A percentile compares a stretch with the other conserved stretches of the same genome.
phyloP scores from a whole-genome alignment of 768 basidiomycete genomes.

The Rickenella mellea region DNA sequence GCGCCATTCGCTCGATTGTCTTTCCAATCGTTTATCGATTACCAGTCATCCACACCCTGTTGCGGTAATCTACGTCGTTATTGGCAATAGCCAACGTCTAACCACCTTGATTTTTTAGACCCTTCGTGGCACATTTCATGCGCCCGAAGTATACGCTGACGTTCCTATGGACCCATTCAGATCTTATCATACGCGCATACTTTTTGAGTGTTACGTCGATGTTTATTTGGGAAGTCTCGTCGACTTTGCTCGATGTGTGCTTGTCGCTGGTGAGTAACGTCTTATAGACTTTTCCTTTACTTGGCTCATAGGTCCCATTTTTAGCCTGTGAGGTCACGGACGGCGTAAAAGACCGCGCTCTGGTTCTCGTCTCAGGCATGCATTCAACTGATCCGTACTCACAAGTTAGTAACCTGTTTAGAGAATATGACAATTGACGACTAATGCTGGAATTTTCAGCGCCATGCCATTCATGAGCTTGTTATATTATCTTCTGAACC shows the following conservation, averaged over 20 bases:
- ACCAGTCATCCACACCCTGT: constrained; percentile 38
- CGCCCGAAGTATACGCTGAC: constrained; percentile 36
- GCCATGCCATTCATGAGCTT: not conserved
- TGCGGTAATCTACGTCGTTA: constrained; percentile 19
- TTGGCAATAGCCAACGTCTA: not conserved
- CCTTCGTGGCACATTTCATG: constrained; percentile 57
- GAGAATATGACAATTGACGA: not conserved
- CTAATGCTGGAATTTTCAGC: not conserved
- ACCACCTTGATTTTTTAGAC: constrained; percentile 12
- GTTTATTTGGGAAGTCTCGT: constrained; percentile 54
- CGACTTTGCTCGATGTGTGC: constrained; percentile 48
- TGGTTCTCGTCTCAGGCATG: constrained; percentile 54
- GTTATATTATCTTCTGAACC: not conserved
- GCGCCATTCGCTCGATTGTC: constrained; percentile 31
- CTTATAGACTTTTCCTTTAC: not conserved
- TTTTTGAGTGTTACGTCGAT: constrained; percentile 42
- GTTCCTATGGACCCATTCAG: constrained; percentile 36
- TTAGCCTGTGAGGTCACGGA: constrained; percentile 32
- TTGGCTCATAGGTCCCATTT: too few relatives aligned
- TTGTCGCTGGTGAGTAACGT: constrained; percentile 40
- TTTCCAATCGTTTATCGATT: constrained; percentile 45
- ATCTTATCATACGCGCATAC: constrained; percentile 39
- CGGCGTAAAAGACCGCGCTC: constrained; percentile 39
- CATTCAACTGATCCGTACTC: constrained; percentile 42
- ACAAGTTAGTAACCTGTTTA: constrained; percentile 1